Evolutionary conservation across 73 alveolate genomes (phyloP).

Genomic region (Paraurostyla sp.): DNA sequence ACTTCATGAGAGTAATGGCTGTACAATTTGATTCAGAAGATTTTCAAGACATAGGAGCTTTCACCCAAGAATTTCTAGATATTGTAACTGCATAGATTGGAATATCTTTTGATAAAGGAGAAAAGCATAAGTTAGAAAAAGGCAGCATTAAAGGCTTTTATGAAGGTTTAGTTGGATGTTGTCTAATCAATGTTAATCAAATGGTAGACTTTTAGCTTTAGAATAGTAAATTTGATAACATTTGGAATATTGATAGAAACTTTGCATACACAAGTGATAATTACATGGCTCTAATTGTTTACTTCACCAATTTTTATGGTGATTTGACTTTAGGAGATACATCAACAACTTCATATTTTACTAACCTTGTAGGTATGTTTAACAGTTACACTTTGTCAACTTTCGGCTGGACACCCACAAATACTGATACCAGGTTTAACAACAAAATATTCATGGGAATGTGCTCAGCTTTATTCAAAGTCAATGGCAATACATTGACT

Average conservation of each 20-base stretch:
- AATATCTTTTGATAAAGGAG: background rate
- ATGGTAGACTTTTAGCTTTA: background rate
- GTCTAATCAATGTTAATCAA: background rate
- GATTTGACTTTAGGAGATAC: background rate
- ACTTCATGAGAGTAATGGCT: background rate
- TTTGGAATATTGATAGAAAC: conserved; percentile 29
- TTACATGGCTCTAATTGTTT: background rate
- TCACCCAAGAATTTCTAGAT: background rate
- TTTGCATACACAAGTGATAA: background rate
- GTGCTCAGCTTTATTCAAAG: too few relatives aligned
- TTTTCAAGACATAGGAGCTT: background rate
- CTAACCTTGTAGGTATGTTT: conserved; percentile 14
- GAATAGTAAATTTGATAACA: background rate
- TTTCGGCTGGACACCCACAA: background rate
- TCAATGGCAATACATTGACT: too few relatives aligned
- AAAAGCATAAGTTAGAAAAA: background rate
- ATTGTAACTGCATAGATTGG: background rate
- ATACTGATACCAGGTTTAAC: background rate
- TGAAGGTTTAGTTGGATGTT: background rate
- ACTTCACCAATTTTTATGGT: background rate
- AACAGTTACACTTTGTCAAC: background rate
- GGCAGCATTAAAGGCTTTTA: background rate
- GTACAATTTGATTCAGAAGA: background rate
- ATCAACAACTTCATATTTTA: background rate
- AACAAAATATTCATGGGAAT: too few relatives aligned